Evolutionary conservation across 2,329 filamentous ascomycete species (phyloP).

Genomic region (Sclerotinia minor): DNA sequence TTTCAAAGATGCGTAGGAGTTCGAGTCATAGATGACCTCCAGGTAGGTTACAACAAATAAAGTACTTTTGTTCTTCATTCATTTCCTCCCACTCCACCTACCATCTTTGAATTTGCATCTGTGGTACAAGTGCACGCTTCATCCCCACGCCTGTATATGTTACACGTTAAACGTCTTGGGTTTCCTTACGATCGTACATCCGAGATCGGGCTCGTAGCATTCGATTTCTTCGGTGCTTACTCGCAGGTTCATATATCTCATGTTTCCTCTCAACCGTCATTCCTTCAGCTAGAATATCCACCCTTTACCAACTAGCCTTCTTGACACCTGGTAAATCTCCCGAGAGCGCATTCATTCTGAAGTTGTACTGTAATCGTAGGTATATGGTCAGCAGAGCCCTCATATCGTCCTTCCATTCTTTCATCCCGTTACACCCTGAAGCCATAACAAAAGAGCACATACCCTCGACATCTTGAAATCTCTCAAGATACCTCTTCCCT

Average conservation of each 20-base stretch:
- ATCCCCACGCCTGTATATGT: neutral
- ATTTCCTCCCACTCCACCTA: neutral
- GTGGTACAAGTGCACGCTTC: neutral
- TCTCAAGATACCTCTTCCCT: slow-evolving; percentile 82
- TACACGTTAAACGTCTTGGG: neutral
- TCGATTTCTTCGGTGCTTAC: neutral
- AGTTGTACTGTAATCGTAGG: slow-evolving; percentile 69
- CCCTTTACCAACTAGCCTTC: slow-evolving; percentile 87
- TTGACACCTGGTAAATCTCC: slow-evolving; percentile 88
- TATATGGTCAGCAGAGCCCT: slow-evolving; percentile 8
- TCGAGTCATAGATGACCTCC: neutral
- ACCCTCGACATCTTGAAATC: slow-evolving; percentile 93
- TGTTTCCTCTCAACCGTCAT: neutral
- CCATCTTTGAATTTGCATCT: neutral
- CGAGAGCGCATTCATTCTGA: slow-evolving; percentile 82
- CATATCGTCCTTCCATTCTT: neutral
- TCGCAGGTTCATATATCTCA: slow-evolving; percentile 6
- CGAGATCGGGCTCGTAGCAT: neutral
- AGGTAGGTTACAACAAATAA: neutral
- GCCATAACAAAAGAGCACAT: slow-evolving; percentile 46
- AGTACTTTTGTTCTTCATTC: neutral
- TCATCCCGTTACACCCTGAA: neutral
- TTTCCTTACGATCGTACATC: slow-evolving; percentile 8
- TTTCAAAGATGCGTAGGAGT: neutral
- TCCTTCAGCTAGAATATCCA: neutral